Conservation (phyloP, 495 filamentous ascomycete genomes). For the Lasiosphaeria hispida region DNA sequence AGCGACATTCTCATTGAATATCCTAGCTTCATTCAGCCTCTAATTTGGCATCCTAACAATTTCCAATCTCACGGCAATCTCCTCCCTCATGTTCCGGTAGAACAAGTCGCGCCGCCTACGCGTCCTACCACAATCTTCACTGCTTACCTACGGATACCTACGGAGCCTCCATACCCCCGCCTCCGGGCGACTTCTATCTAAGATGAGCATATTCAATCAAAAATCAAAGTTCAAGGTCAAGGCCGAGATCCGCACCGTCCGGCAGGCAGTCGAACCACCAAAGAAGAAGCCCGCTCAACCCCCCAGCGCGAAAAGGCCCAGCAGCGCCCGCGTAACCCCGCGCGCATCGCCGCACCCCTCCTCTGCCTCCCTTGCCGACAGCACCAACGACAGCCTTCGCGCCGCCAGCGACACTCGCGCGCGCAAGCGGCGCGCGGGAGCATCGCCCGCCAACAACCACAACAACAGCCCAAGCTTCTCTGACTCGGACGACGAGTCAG, state of each 20-base stretch:
- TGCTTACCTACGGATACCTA: neutral
- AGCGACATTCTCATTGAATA: no score
- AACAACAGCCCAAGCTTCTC: constrained; percentile 24
- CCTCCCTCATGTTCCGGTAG: no score
- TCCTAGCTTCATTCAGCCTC: no score
- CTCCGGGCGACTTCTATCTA: neutral
- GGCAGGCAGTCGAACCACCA: constrained; percentile 26
- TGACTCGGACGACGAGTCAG: constrained; percentile 32
- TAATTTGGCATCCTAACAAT: no score
- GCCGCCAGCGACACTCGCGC: constrained; percentile 21
- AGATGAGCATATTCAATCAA: constrained; percentile 38
- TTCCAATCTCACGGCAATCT: no score
- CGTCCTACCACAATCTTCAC: neutral
- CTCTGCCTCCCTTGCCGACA: no score
- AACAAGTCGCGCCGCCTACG: no score
- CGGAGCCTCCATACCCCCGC: neutral
- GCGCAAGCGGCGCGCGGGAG: constrained; percentile 20
- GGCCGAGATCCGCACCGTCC: constrained; percentile 30
- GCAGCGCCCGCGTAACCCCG: neutral
- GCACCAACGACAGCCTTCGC: neutral
- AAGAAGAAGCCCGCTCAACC: constrained; percentile 12
- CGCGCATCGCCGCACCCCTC: neutral
- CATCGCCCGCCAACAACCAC: constrained; percentile 22
- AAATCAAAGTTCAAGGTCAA: constrained; percentile 38
- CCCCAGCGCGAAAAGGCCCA: neutral